A percentile compares a stretch with the other conserved stretches of the same genome.
These are phyloP conservation scores for Cryptosporidium parvum DNA, from an alignment of 169 alveolate genomes.

Conservation along the genomic window DNA sequence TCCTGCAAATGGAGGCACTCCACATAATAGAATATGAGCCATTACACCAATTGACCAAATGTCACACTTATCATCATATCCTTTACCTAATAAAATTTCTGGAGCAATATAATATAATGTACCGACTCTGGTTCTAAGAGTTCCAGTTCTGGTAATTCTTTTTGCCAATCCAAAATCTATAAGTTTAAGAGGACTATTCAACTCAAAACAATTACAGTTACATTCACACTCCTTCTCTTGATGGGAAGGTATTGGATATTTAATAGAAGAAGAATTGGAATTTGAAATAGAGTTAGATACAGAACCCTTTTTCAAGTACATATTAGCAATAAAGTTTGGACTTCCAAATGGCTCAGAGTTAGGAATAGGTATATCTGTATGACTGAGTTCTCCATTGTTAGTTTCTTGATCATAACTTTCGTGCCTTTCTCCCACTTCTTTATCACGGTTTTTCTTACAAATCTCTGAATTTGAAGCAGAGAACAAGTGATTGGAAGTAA, in stretches of 20 bases:
- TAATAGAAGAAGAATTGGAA: not conserved
- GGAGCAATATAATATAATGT: constrained; percentile 94
- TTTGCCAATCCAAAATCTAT: constrained; percentile 84
- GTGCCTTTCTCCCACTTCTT: not conserved
- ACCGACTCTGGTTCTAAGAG: constrained; percentile 84
- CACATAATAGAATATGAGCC: constrained; percentile 90
- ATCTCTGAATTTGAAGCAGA: not conserved
- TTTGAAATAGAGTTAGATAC: not conserved
- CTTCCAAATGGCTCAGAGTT: not conserved
- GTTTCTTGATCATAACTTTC: not conserved
- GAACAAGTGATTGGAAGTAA: not conserved
- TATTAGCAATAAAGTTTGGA: not conserved
- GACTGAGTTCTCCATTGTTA: not conserved
- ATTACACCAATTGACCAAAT: constrained; percentile 94
- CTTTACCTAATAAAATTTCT: constrained; percentile 89
- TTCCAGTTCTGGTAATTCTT: constrained; percentile 80
- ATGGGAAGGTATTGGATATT: not conserved
- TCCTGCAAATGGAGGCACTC: constrained; percentile 87
- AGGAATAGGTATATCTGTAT: not conserved
- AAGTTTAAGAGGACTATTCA: constrained; percentile 78
- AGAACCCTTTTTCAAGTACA: not conserved
- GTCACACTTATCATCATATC: constrained; percentile 93
- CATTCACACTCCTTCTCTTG: not conserved
- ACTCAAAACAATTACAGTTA: constrained; percentile 51
- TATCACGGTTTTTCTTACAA: not conserved